Evolutionary conservation across 371 early-diverging fungal species (phyloP).

Genomic region (Pancytospora philotis): DNA sequence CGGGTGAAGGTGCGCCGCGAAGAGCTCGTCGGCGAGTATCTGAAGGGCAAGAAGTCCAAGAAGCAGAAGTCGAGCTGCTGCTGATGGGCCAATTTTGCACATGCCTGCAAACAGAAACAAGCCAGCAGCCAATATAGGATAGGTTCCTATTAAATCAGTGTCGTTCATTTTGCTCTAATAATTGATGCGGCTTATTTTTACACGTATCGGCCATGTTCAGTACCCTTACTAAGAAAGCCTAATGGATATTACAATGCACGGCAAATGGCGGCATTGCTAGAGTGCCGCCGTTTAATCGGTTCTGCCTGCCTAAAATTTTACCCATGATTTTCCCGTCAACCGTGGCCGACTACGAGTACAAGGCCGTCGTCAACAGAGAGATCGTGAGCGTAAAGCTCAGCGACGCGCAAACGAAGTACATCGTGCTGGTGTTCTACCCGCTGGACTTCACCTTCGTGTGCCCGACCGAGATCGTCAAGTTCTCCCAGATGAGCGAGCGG

Average conservation of each 20-base stretch:
- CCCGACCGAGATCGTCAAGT: conserved; percentile 68
- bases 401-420: conserved; percentile 45
- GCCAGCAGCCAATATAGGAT: too few species aligned
- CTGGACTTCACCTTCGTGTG: conserved; percentile 61
- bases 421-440: conserved; percentile 75
- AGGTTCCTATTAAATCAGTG: too few species aligned
- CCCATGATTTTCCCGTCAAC: conserved; percentile 10
- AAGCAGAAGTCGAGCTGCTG: conserved; percentile 18
- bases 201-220: too few species aligned
- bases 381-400: conserved; percentile 35
- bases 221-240: too few species aligned
- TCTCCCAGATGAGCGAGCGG: conserved; percentile 70
- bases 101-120: too few species aligned
- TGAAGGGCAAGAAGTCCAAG: not conserved
- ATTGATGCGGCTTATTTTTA: too few species aligned
- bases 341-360: not conserved
- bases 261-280: too few species aligned
- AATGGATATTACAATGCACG: too few species aligned
- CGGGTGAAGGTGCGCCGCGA: conserved; percentile 16
- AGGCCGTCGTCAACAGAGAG: conserved; percentile 10
- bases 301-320: too few species aligned
- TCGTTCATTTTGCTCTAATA: too few species aligned
- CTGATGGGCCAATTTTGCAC: not conserved
- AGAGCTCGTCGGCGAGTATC: conserved; percentile 18
- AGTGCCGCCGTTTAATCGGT: too few species aligned